Percentiles rank a stretch among this genome's conserved stretches.
phyloP scores from a whole-genome alignment of 441 rosid genomes.

The Macaranga tanarius region DNA sequence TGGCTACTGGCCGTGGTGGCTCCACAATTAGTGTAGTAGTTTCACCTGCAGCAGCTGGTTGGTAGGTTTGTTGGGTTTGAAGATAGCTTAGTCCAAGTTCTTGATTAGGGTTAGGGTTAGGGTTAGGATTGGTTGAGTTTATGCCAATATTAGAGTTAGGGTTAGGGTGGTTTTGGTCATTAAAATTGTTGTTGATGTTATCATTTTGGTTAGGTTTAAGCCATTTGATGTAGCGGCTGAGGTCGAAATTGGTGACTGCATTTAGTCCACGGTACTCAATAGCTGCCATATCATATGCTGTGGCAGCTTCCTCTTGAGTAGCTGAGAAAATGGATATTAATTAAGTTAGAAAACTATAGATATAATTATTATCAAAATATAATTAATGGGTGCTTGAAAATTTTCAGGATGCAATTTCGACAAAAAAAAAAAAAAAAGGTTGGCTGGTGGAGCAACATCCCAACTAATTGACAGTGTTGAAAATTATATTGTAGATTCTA shows the following conservation, averaged over 20 bases:
- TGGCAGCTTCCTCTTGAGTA: conserved; percentile 85
- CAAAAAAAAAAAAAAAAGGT: not conserved
- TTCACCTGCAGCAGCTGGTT: not conserved
- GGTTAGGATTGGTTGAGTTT: not conserved
- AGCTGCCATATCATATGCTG: conserved; percentile 81
- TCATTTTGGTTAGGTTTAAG: conserved; percentile 38
- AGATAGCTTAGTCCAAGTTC: conserved; percentile 33
- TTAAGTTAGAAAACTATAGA: not conserved
- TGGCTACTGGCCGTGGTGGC: conserved; percentile 31
- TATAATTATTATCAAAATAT: too few species aligned
- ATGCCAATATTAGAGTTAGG: conserved; percentile 6
- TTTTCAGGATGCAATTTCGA: too few species aligned
- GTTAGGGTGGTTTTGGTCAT: conserved; percentile 20
- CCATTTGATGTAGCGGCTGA: conserved; percentile 39
- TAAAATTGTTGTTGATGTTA: not conserved
- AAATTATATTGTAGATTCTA: not conserved
- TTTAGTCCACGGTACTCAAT: conserved; percentile 77
- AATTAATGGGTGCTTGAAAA: too few species aligned
- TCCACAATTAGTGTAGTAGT: conserved; percentile 12
- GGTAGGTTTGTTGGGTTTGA: conserved; percentile 29
- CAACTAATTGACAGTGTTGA: not conserved
- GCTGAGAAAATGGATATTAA: conserved; percentile 34
- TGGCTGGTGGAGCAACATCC: not conserved
- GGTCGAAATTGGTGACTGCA: conserved; percentile 74
- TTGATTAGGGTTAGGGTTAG: conserved; percentile 27